phyloP scores from a whole-genome alignment of 2,329 filamentous ascomycete species.

The Dendrostoma leiphaemia region DNA sequence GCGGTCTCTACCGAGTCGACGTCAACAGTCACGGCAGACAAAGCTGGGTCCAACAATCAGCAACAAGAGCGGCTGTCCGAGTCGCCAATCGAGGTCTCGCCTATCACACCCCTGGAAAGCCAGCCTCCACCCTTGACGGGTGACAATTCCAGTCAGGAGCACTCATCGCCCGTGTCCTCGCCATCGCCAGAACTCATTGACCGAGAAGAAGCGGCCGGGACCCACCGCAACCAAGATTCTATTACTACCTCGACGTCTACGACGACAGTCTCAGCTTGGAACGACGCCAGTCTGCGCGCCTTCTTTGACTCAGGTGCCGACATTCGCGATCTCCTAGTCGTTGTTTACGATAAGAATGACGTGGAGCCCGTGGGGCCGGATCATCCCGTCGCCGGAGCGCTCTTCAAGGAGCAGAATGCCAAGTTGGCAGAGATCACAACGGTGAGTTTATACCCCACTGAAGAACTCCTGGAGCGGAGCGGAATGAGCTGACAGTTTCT shows the following conservation, averaged over 20 bases:
- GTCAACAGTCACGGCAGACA: slow-evolving; percentile 28
- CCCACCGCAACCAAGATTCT: slow-evolving; percentile 43
- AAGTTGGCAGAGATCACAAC: slow-evolving; percentile 83
- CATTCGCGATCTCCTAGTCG: slow-evolving; percentile 83
- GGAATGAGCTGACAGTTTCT: slow-evolving; percentile 22
- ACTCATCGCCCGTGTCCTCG: slow-evolving; percentile 61
- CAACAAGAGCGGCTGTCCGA: slow-evolving; percentile 56
- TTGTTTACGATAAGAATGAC: slow-evolving; percentile 90
- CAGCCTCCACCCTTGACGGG: slow-evolving; percentile 66
- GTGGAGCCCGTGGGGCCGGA: slow-evolving; percentile 77
- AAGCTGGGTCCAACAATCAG: slow-evolving; percentile 26
- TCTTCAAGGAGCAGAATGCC: slow-evolving; percentile 86
- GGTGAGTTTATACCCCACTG: slow-evolving; percentile 43
- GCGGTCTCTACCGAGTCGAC: slow-evolving; percentile 29
- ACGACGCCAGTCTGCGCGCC: slow-evolving; percentile 77
- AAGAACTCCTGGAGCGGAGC: neutral
- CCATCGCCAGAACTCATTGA: slow-evolving; percentile 62
- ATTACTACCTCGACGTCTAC: slow-evolving; percentile 55
- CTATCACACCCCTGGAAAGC: slow-evolving; percentile 38
- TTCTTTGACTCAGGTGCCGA: slow-evolving; percentile 91
- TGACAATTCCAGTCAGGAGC: slow-evolving; percentile 68
- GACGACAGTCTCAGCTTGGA: slow-evolving; percentile 69
- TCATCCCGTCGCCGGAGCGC: slow-evolving; percentile 75
- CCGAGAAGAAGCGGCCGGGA: slow-evolving; percentile 40
- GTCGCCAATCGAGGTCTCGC: slow-evolving; percentile 67